These are phyloP conservation scores for Fusarium tupiense DNA, from an alignment of 2,329 filamentous ascomycete genomes.

Conservation along the genomic window DNA sequence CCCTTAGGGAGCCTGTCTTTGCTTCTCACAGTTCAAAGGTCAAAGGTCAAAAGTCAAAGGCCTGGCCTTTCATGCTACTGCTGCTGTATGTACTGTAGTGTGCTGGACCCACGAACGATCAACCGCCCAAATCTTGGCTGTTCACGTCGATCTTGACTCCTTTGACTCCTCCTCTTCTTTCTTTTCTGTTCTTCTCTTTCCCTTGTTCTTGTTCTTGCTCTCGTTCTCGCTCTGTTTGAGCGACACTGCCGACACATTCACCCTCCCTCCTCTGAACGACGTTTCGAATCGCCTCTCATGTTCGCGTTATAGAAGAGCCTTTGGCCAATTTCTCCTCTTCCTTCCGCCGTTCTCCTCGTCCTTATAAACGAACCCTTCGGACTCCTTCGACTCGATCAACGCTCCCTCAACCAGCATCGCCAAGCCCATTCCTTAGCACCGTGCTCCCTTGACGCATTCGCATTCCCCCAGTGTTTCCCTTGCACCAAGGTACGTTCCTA, in stretches of 20 bases:
- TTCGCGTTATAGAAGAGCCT: slow-evolving; percentile 50
- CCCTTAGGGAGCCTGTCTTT: neutral
- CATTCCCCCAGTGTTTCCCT: slow-evolving; percentile 16
- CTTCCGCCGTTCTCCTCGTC: slow-evolving; percentile 22
- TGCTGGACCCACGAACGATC: slow-evolving; percentile 38
- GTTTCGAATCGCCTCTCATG: slow-evolving; percentile 44
- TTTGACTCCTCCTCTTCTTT: slow-evolving; percentile 31
- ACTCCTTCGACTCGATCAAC: slow-evolving; percentile 23
- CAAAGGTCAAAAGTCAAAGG: neutral
- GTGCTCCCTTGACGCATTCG: slow-evolving; percentile 24
- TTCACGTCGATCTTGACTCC: slow-evolving; percentile 38
- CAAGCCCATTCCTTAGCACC: slow-evolving; percentile 22
- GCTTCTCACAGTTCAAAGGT: neutral
- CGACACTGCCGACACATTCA: slow-evolving; percentile 17
- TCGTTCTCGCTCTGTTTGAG: slow-evolving; percentile 35
- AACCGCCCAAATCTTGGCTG: slow-evolving; percentile 29
- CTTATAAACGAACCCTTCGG: slow-evolving; percentile 14
- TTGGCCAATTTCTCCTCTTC: slow-evolving; percentile 32
- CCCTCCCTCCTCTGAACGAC: neutral
- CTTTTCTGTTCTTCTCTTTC: slow-evolving; percentile 3
- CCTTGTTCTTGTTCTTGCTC: neutral
- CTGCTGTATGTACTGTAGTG: neutral
- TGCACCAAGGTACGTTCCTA: slow-evolving; percentile 34
- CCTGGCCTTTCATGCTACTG: neutral
- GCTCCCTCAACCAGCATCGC: slow-evolving; percentile 23